phyloP scores from a whole-genome alignment of 495 filamentous ascomycete species.

The Tetracladium marchalianum region DNA sequence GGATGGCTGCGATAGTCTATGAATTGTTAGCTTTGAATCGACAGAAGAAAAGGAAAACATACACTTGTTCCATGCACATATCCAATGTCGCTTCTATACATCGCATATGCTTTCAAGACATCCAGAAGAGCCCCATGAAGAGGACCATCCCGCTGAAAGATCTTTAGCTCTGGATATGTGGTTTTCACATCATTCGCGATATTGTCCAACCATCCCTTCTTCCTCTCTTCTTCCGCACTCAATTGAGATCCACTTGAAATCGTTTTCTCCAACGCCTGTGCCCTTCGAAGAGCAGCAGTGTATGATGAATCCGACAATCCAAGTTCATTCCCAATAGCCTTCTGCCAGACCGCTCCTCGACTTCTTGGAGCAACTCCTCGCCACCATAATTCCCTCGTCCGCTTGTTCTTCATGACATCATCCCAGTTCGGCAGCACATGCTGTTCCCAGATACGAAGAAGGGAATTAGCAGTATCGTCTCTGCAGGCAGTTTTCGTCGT shows the following conservation, averaged over 20 bases:
- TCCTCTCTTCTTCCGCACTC: constrained; percentile 29
- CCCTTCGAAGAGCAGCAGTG: constrained; percentile 66
- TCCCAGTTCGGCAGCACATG: constrained; percentile 85
- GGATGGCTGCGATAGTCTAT: constrained; percentile 73
- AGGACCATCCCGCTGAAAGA: constrained; percentile 68
- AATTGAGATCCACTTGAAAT: constrained; percentile 26
- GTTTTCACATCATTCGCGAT: constrained; percentile 48
- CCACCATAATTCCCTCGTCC: constrained; percentile 91
- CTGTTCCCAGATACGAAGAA: constrained; percentile 76
- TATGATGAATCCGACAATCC: constrained; percentile 67
- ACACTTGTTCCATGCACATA: constrained; percentile 82
- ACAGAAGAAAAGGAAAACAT: constrained; percentile 21
- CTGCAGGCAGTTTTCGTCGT: constrained; percentile 44
- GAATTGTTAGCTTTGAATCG: constrained; percentile 8
- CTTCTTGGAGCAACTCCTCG: constrained; percentile 71
- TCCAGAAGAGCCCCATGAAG: constrained; percentile 68
- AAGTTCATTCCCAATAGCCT: constrained; percentile 84
- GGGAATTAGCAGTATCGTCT: constrained; percentile 52
- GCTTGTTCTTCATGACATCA: constrained; percentile 55
- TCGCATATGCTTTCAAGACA: constrained; percentile 77
- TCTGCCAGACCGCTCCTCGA: constrained; percentile 75
- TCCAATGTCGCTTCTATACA: constrained; percentile 92
- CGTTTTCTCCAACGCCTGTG: constrained; percentile 52
- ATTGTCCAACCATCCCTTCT: constrained; percentile 32
- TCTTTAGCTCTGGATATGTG: constrained; percentile 72